Percentiles rank a stretch among this genome's conserved stretches.
These are phyloP conservation scores for Echeveria elegans DNA, from an alignment of 164 flowering plant species.

Conservation along the genomic window DNA sequence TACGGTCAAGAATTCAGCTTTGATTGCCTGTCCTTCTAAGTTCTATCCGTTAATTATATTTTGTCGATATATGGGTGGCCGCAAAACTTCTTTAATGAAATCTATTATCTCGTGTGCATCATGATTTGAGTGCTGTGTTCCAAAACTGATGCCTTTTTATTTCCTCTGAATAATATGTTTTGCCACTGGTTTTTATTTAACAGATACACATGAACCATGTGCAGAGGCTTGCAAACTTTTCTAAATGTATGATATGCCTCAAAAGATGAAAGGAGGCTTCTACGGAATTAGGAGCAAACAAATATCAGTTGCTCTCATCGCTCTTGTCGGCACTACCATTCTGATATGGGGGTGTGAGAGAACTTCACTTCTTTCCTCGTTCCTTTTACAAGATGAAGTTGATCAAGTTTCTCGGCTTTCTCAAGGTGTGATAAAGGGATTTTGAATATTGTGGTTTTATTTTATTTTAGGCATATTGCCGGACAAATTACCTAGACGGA, in stretches of 20 bases:
- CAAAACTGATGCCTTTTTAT: not conserved
- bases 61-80: no score
- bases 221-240: not conserved
- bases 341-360: constrained; percentile 57
- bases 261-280: constrained; percentile 55
- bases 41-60: no score
- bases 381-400: constrained; percentile 31
- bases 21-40: no score
- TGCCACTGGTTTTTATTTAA: not conserved
- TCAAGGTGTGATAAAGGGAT: constrained; percentile 34
- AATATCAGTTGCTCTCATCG: constrained; percentile 39
- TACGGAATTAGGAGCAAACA: constrained; percentile 38
- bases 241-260: not conserved
- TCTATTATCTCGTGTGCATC: not conserved
- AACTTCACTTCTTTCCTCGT: constrained; percentile 32
- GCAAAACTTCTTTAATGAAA: no score
- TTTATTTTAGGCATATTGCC: not conserved
- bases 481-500: not conserved
- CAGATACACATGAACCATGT: not conserved
- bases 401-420: constrained; percentile 21
- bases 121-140: not conserved
- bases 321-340: constrained; percentile 38
- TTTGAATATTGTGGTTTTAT: not conserved
- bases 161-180: not conserved
- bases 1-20: not conserved